Percentiles rank a stretch among this genome's conserved stretches.
These are phyloP conservation scores for Phytophthora crassamura DNA, from an alignment of 352 stramenopile species.

Conservation along the genomic window DNA sequence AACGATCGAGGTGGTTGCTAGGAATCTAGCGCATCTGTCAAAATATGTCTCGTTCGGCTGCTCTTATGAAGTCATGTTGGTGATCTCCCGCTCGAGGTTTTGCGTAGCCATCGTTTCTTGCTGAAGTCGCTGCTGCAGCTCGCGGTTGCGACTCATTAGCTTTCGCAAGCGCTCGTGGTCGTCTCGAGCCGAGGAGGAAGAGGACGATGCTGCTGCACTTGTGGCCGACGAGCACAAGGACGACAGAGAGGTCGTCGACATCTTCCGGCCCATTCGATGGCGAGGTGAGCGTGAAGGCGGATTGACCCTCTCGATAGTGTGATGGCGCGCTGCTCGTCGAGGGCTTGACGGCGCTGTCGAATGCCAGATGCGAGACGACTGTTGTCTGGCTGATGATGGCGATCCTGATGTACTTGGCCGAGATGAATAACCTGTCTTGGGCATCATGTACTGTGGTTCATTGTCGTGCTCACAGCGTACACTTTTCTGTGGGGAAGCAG, in stretches of 20 bases:
- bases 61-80: conserved; percentile 55
- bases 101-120: conserved; percentile 75
- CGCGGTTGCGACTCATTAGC: conserved; percentile 81
- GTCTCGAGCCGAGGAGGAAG: conserved; percentile 29
- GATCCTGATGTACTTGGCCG: conserved; percentile 11
- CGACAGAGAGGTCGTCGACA: conserved; percentile 44
- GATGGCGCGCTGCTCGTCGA: conserved; percentile 10
- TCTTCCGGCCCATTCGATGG: conserved; percentile 24
- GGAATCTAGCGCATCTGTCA: conserved; percentile 12
- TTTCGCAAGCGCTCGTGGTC: conserved; percentile 76
- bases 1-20: conserved; percentile 1
- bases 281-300: conserved; percentile 12
- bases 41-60: conserved; percentile 5
- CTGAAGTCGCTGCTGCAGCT: conserved; percentile 78
- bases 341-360: conserved; percentile 8
- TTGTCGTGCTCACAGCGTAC: conserved; percentile 13
- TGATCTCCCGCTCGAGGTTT: conserved; percentile 78
- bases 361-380: conserved; percentile 21
- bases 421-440: conserved; percentile 8
- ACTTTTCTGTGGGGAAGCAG: conserved; percentile 5
- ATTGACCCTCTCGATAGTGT: conserved; percentile 8
- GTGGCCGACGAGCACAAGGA: conserved; percentile 35
- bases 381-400: conserved; percentile 13
- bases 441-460: not conserved
- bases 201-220: conserved; percentile 29